Conservation (phyloP, 2,329 filamentous ascomycete genomes). For the Neofusicoccum sp. region DNA sequence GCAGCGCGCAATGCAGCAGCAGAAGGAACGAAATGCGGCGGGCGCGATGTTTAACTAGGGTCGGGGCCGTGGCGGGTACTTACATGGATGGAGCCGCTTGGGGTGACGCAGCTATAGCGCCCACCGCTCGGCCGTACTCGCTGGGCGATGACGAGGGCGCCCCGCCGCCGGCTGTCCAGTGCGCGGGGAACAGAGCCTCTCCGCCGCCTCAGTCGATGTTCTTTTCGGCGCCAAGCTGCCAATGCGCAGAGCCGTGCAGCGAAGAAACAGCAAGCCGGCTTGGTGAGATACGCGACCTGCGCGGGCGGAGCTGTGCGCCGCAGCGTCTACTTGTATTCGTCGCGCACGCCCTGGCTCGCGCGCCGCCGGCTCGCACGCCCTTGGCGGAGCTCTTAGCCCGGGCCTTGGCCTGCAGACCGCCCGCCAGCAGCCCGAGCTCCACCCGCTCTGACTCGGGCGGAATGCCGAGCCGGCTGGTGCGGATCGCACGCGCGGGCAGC, state of each 20-base stretch:
- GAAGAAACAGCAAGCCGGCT: slow-evolving; percentile 6
- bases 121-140: slow-evolving; percentile 15
- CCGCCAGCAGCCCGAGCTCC: not conserved
- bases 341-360: not conserved
- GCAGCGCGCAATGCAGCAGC: not conserved
- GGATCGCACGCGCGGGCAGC: not conserved
- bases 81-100: slow-evolving; percentile 14
- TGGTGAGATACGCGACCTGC: slow-evolving; percentile 2
- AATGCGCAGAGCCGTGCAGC: not conserved
- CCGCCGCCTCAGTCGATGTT: too few relatives aligned
- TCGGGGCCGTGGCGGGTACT: not conserved
- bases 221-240: slow-evolving; percentile 14
- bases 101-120: slow-evolving; percentile 10
- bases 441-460: not conserved
- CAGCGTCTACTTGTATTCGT: slow-evolving; percentile 6
- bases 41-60: slow-evolving; percentile 9
- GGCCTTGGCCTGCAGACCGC: not conserved
- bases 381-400: slow-evolving; percentile 12
- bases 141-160: slow-evolving; percentile 12
- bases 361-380: not conserved
- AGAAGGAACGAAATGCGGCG: not conserved
- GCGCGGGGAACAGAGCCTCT: slow-evolving; percentile 12
- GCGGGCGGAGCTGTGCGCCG: not conserved
- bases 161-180: slow-evolving; percentile 9
- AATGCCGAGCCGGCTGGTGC: slow-evolving; percentile 12